Base-by-base conservation (phyloP, 2,329 filamentous ascomycete species). In the Aspergillus fumigatus region DNA sequence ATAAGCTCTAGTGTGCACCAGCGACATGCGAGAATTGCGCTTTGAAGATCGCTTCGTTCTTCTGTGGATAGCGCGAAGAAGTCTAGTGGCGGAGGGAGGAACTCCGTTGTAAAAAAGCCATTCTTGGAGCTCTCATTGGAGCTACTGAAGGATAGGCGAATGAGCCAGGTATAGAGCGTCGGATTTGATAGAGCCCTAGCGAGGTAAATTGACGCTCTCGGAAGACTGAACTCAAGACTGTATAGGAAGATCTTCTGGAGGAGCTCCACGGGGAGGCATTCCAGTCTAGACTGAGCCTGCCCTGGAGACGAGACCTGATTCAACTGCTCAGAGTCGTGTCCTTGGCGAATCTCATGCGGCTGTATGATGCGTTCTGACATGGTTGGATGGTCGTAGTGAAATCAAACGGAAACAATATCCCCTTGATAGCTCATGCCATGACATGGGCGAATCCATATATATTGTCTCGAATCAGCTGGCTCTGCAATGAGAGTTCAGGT, bases 201-300 rank as follows among this genome's bases (percentile, higher is more conserved):
- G 38, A 83, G 67, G 32, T 69, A 58, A 4, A 66, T 66, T 0
- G 81, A 83, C 6, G 75, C 71, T 45, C 71, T 70, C 0, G 78
- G 73, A 10, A 81, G 69, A 50, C 79, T 77, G 59, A 81, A 62
- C 61, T 81, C 79, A n/a, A 78, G 68, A 23, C 74, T 73, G 29
- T 73, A 63, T n/a, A 80, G 71, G 63, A 83, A 83, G 52, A 83
- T 82, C 48, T 73, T 71, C 58, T 83, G 76, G 5, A 82, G 63
- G 25, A 82, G 69, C 64, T 82, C 80, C 14, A 72, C 62, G 0
- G 80, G 80, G 1, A 82, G 70, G 14, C 58, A 54, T 61, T 82
- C 79, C 23, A 82, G 66, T 19, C 56, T 56, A 29, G 73, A 73
- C 41, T 58, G 58, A 27, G 41, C 43, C 17, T 50, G 52, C 45